Evolutionary conservation across 371 early-diverging fungal genomes (phyloP).

Genomic region (Polyrhizophydium stewartii): DNA sequence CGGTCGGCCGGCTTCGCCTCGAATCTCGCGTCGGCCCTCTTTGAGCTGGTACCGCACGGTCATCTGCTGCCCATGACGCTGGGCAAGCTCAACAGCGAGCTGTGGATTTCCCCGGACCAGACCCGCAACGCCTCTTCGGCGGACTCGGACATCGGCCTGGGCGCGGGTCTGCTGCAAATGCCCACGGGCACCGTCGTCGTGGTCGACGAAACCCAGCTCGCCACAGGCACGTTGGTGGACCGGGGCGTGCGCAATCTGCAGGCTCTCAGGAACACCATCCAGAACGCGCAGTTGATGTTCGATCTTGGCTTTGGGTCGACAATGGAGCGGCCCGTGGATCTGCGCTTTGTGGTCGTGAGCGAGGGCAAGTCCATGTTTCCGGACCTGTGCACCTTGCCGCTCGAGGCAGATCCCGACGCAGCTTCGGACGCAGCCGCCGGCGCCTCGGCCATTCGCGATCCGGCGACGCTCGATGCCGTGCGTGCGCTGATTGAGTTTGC

Average conservation of each 20-base stretch:
- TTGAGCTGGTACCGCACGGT: slow-evolving; percentile 17
- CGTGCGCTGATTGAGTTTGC: slow-evolving; percentile 9
- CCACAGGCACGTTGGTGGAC: slow-evolving; percentile 47
- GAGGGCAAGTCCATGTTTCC: slow-evolving; percentile 19
- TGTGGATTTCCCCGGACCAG: slow-evolving; percentile 21
- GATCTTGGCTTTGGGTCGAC: slow-evolving; percentile 14
- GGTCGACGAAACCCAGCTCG: slow-evolving; percentile 50
- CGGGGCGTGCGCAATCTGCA: slow-evolving; percentile 24
- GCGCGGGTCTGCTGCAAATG: slow-evolving; percentile 47
- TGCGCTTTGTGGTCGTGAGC: slow-evolving; percentile 22
- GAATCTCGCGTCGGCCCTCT: slow-evolving; percentile 6
- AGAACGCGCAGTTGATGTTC: slow-evolving; percentile 19
- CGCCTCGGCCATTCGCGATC: no score
- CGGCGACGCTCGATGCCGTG: background rate
- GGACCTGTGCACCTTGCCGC: no score
- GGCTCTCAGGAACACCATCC: slow-evolving; percentile 14
- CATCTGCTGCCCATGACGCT: slow-evolving; percentile 20
- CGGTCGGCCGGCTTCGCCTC: slow-evolving; percentile 5
- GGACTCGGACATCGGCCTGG: slow-evolving; percentile 29
- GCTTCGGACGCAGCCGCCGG: no score
- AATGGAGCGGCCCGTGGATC: slow-evolving; percentile 16
- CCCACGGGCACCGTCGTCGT: slow-evolving; percentile 37
- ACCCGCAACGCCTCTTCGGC: background rate
- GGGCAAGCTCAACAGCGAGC: slow-evolving; percentile 18
- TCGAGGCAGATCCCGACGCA: no score